Evolutionary conservation across 1,284 basidiomycete species (phyloP).

Genomic region (Cryptococcus sp.): DNA sequence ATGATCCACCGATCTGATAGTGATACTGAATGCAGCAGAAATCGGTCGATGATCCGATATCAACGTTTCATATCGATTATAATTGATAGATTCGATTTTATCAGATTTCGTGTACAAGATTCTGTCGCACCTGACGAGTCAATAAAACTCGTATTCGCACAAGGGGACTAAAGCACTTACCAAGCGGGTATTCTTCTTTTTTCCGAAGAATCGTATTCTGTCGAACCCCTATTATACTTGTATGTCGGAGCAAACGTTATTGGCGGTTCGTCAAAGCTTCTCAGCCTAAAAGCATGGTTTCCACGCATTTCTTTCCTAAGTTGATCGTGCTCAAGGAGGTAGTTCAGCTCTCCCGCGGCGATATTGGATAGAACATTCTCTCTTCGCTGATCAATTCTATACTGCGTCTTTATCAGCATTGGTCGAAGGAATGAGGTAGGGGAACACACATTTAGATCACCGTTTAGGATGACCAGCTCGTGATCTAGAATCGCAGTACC

Average conservation of each 20-base stretch:
- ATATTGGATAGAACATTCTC: constrained; percentile 72
- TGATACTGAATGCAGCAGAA: constrained; percentile 68
- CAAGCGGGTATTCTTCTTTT: constrained; percentile 87
- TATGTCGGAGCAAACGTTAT: constrained; percentile 86
- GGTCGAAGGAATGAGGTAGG: not conserved
- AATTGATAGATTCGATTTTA: constrained; percentile 61
- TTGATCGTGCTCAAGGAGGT: constrained; percentile 77
- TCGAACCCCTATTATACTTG: constrained; percentile 81
- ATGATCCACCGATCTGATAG: constrained; percentile 64
- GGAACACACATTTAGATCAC: constrained; percentile 50
- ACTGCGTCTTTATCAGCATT: constrained; percentile 50
- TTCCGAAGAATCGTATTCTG: constrained; percentile 79
- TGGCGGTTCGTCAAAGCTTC: constrained; percentile 74
- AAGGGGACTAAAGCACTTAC: constrained; percentile 38
- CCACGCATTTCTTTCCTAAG: constrained; percentile 78
- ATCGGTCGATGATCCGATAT: constrained; percentile 84
- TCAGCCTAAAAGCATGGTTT: constrained; percentile 81
- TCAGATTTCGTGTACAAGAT: constrained; percentile 70
- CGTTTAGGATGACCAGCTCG: constrained; percentile 81
- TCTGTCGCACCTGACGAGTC: constrained; percentile 80
- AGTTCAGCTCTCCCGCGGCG: constrained; percentile 59
- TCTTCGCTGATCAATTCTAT: constrained; percentile 85
- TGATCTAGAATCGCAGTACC: constrained; percentile 93
- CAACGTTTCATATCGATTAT: constrained; percentile 73
- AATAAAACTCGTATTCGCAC: not conserved